phyloP scores from a whole-genome alignment of 2,329 filamentous ascomycete genomes.

The Mycosphaerelloides madeirae region DNA sequence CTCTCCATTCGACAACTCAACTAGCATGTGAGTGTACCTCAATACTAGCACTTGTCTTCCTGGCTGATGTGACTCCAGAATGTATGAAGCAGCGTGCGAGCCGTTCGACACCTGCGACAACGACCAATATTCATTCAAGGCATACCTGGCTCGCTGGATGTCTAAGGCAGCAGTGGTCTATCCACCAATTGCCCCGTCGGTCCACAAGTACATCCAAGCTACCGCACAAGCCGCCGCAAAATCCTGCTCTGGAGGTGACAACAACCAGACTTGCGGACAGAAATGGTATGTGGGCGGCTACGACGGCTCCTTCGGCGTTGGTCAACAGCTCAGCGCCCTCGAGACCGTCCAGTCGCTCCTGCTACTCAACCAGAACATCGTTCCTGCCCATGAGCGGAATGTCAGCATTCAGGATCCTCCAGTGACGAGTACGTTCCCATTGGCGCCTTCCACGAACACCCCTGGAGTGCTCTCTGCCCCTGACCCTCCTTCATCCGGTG shows the following conservation, averaged over 20 bases:
- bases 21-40: constrained; percentile 43
- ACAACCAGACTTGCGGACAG: constrained; percentile 40
- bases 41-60: too few species aligned
- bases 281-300: constrained; percentile 43
- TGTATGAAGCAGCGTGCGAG: constrained; percentile 67
- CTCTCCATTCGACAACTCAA: constrained; percentile 45
- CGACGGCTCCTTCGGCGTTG: constrained; percentile 40
- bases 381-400: constrained; percentile 13
- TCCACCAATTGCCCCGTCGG: constrained; percentile 37
- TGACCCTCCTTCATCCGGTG: constrained; percentile 4
- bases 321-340: constrained; percentile 43
- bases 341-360: constrained; percentile 44
- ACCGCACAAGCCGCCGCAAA: constrained; percentile 42
- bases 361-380: constrained; percentile 10
- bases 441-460: constrained; percentile 14
- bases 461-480: constrained; percentile 5
- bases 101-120: constrained; percentile 55
- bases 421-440: constrained; percentile 21
- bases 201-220: constrained; percentile 36
- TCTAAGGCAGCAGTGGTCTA: constrained; percentile 42
- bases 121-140: constrained; percentile 73
- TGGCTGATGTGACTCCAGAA: constrained; percentile 26
- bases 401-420: constrained; percentile 17
- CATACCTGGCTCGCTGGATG: constrained; percentile 65
- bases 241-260: constrained; percentile 39